Base-by-base conservation (phyloP, 1,139 yeast species). In the Sugiyamaella sp. region DNA sequence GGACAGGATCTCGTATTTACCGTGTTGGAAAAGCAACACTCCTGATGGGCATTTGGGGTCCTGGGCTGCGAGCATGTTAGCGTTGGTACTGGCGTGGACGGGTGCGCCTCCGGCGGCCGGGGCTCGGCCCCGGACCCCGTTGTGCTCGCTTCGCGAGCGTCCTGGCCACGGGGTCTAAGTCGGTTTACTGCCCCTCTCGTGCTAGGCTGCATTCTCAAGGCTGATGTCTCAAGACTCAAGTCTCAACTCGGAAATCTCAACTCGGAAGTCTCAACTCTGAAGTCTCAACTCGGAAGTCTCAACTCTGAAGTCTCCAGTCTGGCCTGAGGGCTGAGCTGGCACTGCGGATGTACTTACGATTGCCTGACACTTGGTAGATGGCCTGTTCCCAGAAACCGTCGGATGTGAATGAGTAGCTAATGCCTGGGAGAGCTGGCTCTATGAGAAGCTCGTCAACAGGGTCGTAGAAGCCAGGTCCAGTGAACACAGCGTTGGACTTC, bases 391-490 rank as follows among this genome's bases (percentile, higher is more conserved):
- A 93, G 71, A 75, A 82, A 1, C 98, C 98, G 71, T 93, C 98
- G 16, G 78, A 82, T 1, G 97, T 91, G 74, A 93, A 93, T 3
- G 97, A 89, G 72, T 86, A 89, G 4, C 95, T 85, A 57, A 91
- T 82, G 24, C 99, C 99, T 3, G 99, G 97, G 52, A 93, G 79
- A 21, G 91, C 93, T 2, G 99, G 99, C 70, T 95, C 99, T 61
- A 90, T 88, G 57, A 93, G 76, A 25, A 91, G 80, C 71, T 93
- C 99, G 67, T 90, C 97, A 21, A 90, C 87, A 1, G 99, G 99
- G 69, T 93, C 98, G 68, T 83, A 93, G 67, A 93, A 93, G 2
- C 93, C 97, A 0, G 99, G 96, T 0, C 99, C 99, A 0, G 99
- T 93, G 74, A 93, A 86, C 8, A 95, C 99, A 5, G 96, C 84